Conservation (phyloP, 768 basidiomycete species). For the Xerocomus brunneocitrinus region DNA sequence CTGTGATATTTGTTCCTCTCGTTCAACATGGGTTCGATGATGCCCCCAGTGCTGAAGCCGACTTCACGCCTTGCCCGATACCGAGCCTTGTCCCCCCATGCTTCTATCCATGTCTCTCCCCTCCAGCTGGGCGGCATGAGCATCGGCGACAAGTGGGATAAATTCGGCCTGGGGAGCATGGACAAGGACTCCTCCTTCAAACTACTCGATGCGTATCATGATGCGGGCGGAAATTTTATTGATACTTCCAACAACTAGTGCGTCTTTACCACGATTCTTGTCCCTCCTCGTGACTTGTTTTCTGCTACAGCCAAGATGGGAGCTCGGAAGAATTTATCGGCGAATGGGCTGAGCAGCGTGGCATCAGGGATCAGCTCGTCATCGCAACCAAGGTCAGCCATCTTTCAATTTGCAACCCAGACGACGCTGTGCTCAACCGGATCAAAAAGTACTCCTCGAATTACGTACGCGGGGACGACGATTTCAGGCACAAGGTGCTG, state of each 20-base stretch:
- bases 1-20: not conserved
- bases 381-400: slow-evolving; percentile 38
- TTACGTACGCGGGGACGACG: slow-evolving; percentile 13
- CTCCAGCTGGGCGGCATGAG: slow-evolving; percentile 46
- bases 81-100: slow-evolving; percentile 36
- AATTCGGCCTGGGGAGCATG: slow-evolving; percentile 38
- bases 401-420: not conserved
- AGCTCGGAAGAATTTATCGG: slow-evolving; percentile 43
- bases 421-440: not conserved
- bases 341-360: slow-evolving; percentile 42
- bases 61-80: slow-evolving; percentile 35
- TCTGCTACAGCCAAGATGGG: slow-evolving; percentile 33
- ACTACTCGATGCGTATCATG: slow-evolving; percentile 43
- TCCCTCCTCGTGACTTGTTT: not conserved
- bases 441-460: slow-evolving; percentile 20
- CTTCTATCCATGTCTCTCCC: slow-evolving; percentile 47
- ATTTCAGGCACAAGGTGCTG: slow-evolving; percentile 31
- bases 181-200: slow-evolving; percentile 39
- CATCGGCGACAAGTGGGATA: slow-evolving; percentile 42
- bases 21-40: not conserved
- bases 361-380: slow-evolving; percentile 42
- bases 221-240: slow-evolving; percentile 47
- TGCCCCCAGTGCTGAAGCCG: slow-evolving; percentile 21
- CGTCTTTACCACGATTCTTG: slow-evolving; percentile 1
- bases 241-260: slow-evolving; percentile 46